Conservation (phyloP, 331 rosid genomes). For the Rhamnella rubrinervis region DNA sequence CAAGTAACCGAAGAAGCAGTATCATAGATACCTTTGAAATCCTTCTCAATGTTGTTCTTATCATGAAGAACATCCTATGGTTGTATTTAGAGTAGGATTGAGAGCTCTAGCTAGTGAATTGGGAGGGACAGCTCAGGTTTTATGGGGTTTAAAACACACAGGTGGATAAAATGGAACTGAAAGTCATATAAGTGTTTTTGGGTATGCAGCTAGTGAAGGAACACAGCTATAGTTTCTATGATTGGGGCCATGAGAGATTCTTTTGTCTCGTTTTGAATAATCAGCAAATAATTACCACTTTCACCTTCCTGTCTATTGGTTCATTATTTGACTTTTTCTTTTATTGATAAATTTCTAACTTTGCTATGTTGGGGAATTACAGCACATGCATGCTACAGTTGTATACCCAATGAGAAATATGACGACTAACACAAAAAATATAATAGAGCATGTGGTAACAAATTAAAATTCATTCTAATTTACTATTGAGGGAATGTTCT, state of each 20-base stretch:
- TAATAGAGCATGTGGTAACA: too few species aligned
- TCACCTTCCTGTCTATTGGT: not conserved
- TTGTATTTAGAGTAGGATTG: slow-evolving; percentile 18
- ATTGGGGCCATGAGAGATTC: slow-evolving; percentile 17
- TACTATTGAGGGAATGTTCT: too few species aligned
- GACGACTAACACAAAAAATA: too few species aligned
- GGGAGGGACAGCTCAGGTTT: slow-evolving; percentile 33
- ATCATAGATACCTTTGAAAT: slow-evolving; percentile 2
- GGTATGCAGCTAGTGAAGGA: not conserved
- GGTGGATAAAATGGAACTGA: slow-evolving; percentile 6
- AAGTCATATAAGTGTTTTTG: not conserved
- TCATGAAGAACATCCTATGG: slow-evolving; percentile 17
- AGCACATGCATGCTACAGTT: too few species aligned
- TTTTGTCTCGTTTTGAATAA: slow-evolving; percentile 16
- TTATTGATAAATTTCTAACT: not conserved
- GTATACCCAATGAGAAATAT: too few species aligned
- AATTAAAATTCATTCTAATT: too few species aligned
- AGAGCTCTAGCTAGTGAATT: slow-evolving; percentile 11
- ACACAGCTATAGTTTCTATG: not conserved
- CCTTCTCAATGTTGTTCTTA: slow-evolving; percentile 28
- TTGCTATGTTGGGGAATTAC: not conserved
- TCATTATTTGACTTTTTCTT: too few species aligned
- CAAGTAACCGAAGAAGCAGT: slow-evolving; percentile 33
- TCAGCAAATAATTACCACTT: not conserved
- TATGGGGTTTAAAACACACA: slow-evolving; percentile 9